A percentile compares a stretch with the other conserved stretches of the same genome.
These are phyloP conservation scores for Erigeron philadelphicus DNA, from an alignment of 140 eudicot genomes.

Conservation along the genomic window DNA sequence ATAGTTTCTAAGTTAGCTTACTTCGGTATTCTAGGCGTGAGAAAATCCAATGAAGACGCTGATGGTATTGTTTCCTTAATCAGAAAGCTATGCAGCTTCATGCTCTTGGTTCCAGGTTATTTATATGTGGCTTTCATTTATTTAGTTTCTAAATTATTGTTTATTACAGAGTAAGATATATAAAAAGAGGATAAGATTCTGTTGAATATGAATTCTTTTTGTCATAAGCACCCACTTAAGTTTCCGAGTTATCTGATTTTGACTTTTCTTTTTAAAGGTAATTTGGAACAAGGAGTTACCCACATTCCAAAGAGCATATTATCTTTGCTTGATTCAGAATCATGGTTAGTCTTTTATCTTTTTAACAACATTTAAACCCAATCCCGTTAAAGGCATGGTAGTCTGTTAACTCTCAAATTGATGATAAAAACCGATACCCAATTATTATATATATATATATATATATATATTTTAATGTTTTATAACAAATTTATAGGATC, in stretches of 20 bases:
- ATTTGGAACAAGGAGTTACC: conserved; percentile 50
- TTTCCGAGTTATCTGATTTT: conserved; percentile 16
- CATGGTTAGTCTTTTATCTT: conserved; percentile 44
- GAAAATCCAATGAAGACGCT: conserved; percentile 39
- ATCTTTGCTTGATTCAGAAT: conserved; percentile 52
- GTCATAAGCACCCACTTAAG: background rate
- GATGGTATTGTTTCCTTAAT: conserved; percentile 41
- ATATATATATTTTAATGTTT: background rate
- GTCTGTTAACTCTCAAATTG: conserved; percentile 7
- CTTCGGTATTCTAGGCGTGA: conserved; percentile 35
- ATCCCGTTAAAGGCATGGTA: too few relatives aligned
- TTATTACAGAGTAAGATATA: background rate
- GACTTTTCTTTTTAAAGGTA: conserved; percentile 37
- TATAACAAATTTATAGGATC: conserved; percentile 40
- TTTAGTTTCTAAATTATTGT: conserved; percentile 7
- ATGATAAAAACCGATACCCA: conserved; percentile 11
- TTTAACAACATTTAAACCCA: too few relatives aligned
- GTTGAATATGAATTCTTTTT: background rate
- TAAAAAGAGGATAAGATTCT: background rate
- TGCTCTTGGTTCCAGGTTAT: conserved; percentile 69
- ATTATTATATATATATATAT: background rate
- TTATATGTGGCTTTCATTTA: background rate
- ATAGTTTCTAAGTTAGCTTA: conserved; percentile 4
- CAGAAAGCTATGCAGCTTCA: conserved; percentile 63
- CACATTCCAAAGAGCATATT: conserved; percentile 48